Percentiles rank a stretch among this genome's conserved stretches.
phyloP scores from a whole-genome alignment of 1,284 basidiomycete species.

The Ganoderma sinense region DNA sequence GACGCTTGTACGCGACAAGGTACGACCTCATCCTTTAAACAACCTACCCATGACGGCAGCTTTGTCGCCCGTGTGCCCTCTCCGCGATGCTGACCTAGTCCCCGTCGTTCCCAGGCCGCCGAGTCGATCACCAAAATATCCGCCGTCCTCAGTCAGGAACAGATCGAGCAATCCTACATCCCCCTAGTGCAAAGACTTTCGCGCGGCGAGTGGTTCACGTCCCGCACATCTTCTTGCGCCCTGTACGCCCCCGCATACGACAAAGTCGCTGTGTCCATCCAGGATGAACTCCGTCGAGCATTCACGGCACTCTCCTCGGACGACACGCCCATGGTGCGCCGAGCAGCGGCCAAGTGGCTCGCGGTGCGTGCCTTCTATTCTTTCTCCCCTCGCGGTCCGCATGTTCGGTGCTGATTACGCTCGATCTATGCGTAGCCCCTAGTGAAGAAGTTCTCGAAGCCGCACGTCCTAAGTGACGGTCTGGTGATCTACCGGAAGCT shows the following conservation, averaged over 20 bases:
- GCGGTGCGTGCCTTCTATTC: slow-evolving; percentile 68
- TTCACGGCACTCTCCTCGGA: slow-evolving; percentile 89
- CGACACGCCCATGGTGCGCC: slow-evolving; percentile 99
- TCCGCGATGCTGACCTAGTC: background rate
- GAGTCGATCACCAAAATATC: slow-evolving; percentile 97
- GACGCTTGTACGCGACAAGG: slow-evolving; percentile 98
- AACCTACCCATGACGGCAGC: too few species aligned
- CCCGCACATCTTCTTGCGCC: slow-evolving; percentile 94
- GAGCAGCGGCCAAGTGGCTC: slow-evolving; percentile 96
- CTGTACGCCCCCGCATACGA: slow-evolving; percentile 95
- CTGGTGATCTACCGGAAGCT: slow-evolving; percentile 95
- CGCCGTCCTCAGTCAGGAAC: slow-evolving; percentile 76
- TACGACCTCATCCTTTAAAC: slow-evolving; percentile 39
- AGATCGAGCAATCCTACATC: slow-evolving; percentile 93
- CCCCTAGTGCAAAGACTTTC: slow-evolving; percentile 92
- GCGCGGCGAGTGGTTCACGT: slow-evolving; percentile 99
- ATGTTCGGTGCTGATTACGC: slow-evolving; percentile 19
- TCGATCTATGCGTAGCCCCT: slow-evolving; percentile 63
- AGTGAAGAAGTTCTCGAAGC: slow-evolving; percentile 78
- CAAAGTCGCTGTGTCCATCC: slow-evolving; percentile 74
- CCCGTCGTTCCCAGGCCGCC: slow-evolving; percentile 72
- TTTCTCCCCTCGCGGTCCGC: slow-evolving; percentile 5
- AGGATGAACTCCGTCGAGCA: slow-evolving; percentile 91
- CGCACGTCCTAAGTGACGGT: slow-evolving; percentile 87
- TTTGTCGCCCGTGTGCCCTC: background rate